A percentile compares a stretch with the other conserved stretches of the same genome.
phyloP scores from a whole-genome alignment of 2,329 filamentous ascomycete species.

The Phialemonium atrogriseum region DNA sequence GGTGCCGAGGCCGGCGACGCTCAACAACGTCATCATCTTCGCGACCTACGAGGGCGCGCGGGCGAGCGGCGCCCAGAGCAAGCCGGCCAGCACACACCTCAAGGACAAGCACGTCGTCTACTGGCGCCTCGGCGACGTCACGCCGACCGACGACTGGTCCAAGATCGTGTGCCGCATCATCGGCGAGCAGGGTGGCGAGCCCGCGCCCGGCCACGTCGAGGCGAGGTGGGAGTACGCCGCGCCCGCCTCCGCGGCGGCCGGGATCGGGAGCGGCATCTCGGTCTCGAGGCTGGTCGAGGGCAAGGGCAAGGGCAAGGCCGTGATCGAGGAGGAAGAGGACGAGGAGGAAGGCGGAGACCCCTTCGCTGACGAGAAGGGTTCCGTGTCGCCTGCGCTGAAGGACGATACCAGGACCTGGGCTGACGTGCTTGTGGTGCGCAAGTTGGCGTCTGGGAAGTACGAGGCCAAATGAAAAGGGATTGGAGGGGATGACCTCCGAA shows the following conservation, averaged over 20 bases:
- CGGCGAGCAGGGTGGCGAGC: constrained; percentile 60
- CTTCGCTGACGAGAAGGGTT: constrained; percentile 54
- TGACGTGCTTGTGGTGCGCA: constrained; percentile 56
- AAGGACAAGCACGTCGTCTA: constrained; percentile 71
- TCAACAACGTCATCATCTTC: constrained; percentile 67
- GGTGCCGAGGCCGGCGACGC: constrained; percentile 31
- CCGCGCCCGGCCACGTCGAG: constrained; percentile 70
- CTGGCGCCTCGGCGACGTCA: constrained; percentile 74
- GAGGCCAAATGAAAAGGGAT: constrained; percentile 37
- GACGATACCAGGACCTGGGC: constrained; percentile 48
- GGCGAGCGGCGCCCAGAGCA: constrained; percentile 63
- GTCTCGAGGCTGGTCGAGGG: constrained; percentile 45
- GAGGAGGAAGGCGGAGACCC: constrained; percentile 53
- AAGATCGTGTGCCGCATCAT: constrained; percentile 79
- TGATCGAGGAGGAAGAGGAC: constrained; percentile 25
- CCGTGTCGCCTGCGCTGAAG: constrained; percentile 17
- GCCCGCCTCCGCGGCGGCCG: constrained; percentile 28
- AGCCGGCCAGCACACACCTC: constrained; percentile 70
- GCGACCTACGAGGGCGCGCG: constrained; percentile 61
- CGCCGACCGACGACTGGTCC: constrained; percentile 53
- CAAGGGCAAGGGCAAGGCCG: constrained; percentile 44
- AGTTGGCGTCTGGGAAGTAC: constrained; percentile 69
- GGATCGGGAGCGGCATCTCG: constrained; percentile 56
- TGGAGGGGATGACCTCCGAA: too few species aligned
- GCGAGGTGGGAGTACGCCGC: constrained; percentile 63